Evolutionary conservation across 306 rosid genomes (phyloP).

Genomic region (Abrus precatorius): DNA sequence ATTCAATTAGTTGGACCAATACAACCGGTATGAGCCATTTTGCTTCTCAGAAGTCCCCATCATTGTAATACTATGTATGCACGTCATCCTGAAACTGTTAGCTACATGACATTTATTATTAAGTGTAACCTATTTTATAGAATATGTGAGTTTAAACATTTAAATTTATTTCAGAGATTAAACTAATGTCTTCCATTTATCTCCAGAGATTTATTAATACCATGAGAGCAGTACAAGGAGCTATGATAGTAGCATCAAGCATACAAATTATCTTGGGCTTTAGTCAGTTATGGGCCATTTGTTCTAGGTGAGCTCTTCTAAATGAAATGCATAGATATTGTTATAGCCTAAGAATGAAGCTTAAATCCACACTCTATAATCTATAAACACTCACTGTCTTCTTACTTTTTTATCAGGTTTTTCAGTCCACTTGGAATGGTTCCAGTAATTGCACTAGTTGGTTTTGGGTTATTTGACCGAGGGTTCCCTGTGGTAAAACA

Average conservation of each 20-base stretch:
- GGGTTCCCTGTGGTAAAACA: slow-evolving; percentile 94
- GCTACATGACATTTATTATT: slow-evolving; percentile 9
- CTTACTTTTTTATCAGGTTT: slow-evolving; percentile 64
- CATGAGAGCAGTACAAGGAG: slow-evolving; percentile 98
- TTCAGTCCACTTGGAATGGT: slow-evolving; percentile 99
- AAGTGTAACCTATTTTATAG: background rate
- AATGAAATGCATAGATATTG: slow-evolving; percentile 21
- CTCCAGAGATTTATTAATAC: slow-evolving; percentile 88
- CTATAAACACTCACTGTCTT: slow-evolving; percentile 13
- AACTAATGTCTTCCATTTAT: slow-evolving; percentile 36
- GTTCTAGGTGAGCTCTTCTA: slow-evolving; percentile 75
- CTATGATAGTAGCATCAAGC: slow-evolving; percentile 90
- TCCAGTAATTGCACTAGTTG: slow-evolving; percentile 93
- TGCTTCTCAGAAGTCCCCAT: background rate
- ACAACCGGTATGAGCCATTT: background rate
- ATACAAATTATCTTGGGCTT: slow-evolving; percentile 92
- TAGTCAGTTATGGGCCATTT: slow-evolving; percentile 97
- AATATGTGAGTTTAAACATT: slow-evolving; percentile 1
- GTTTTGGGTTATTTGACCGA: slow-evolving; percentile 96
- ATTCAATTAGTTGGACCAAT: background rate
- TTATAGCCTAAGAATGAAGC: slow-evolving; percentile 18
- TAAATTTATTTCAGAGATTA: background rate
- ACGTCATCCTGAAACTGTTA: background rate
- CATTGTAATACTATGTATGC: background rate
- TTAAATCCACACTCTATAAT: background rate